phyloP scores from a whole-genome alignment of 129 eudicot genomes.

The Escallonia herrerae region DNA sequence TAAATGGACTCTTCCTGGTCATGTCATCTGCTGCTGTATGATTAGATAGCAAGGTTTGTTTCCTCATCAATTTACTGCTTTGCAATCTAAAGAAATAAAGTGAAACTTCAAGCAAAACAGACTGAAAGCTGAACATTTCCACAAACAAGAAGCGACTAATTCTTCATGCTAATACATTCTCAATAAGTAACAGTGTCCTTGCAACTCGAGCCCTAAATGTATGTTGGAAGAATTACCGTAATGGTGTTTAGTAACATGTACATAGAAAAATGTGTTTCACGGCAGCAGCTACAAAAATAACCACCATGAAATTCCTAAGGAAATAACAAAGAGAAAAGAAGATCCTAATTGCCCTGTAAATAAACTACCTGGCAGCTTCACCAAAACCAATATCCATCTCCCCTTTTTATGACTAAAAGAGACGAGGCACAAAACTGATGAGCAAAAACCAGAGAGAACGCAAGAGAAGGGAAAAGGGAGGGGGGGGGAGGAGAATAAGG shows the following conservation, averaged over 20 bases:
- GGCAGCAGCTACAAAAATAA: slow-evolving; percentile 32
- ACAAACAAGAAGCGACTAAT: too few relatives aligned
- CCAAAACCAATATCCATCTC: slow-evolving; percentile 17
- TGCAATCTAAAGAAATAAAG: too few relatives aligned
- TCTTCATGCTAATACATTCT: too few relatives aligned
- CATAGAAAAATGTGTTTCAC: slow-evolving; percentile 19
- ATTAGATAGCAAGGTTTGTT: too few relatives aligned
- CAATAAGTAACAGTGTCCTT: neutral
- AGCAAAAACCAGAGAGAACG: neutral
- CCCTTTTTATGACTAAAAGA: neutral
- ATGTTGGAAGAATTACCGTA: neutral
- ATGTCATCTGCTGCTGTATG: too few relatives aligned
- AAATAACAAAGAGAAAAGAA: neutral
- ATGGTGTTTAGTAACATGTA: slow-evolving; percentile 21
- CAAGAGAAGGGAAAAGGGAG: too few relatives aligned
- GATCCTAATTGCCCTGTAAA: neutral
- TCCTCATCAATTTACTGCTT: too few relatives aligned
- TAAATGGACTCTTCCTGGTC: too few relatives aligned
- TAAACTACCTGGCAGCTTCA: slow-evolving; percentile 11
- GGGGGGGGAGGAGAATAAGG: too few relatives aligned
- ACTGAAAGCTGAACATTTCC: too few relatives aligned
- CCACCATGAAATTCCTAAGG: slow-evolving; percentile 16
- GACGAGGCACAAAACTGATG: slow-evolving; percentile 1
- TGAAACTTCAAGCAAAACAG: too few relatives aligned
- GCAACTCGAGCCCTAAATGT: neutral